Conservation (phyloP, 441 rosid species). For the Populus hybrid region DNA sequence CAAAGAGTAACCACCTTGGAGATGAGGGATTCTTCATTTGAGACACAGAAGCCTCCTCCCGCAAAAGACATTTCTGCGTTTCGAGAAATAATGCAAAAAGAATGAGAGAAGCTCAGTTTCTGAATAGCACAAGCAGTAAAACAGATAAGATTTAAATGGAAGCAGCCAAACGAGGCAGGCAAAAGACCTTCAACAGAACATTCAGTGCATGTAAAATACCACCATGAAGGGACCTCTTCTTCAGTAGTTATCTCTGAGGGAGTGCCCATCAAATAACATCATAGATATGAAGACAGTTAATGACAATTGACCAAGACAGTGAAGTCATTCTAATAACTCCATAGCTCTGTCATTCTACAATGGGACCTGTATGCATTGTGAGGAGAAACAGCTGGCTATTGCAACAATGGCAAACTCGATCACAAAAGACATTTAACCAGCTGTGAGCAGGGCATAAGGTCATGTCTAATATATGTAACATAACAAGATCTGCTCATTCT, state of each 20-base stretch:
- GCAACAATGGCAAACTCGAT: not conserved
- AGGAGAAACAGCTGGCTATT: not conserved
- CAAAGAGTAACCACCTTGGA: not conserved
- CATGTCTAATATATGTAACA: not conserved
- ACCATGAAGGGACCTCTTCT: not conserved
- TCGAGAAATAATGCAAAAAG: not conserved
- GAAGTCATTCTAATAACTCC: not conserved
- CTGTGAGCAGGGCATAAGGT: not conserved
- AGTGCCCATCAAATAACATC: not conserved
- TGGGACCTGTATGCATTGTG: not conserved
- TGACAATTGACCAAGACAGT: not conserved
- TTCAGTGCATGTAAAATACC: not conserved
- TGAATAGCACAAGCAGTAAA: not conserved
- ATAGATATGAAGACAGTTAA: not conserved
- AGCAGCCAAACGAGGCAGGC: not conserved
- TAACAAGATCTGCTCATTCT: not conserved
- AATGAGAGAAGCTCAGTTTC: not conserved
- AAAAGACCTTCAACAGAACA: not conserved
- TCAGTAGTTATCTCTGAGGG: not conserved
- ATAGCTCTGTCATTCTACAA: not conserved
- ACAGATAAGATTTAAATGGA: not conserved
- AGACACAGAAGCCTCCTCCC: slow-evolving; percentile 59
- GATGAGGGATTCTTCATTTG: slow-evolving; percentile 21
- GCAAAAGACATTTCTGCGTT: slow-evolving; percentile 66
- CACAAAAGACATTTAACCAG: not conserved